Percentiles rank a stretch among this genome's conserved stretches.
Evolutionary conservation across 129 eudicot genomes (phyloP).

Genomic region (Apium graveolens): DNA sequence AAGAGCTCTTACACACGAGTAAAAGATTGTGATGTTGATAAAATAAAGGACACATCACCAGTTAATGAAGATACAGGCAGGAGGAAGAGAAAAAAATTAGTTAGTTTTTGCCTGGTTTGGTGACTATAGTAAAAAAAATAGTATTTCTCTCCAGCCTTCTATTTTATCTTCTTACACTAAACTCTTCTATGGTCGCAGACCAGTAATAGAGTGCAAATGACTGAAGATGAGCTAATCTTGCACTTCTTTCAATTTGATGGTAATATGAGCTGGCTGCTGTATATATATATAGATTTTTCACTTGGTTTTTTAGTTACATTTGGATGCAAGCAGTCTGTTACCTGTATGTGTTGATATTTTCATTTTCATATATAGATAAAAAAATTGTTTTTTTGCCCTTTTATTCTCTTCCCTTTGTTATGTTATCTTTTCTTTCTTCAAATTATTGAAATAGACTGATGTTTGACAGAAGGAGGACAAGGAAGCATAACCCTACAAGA

Average conservation of each 20-base stretch:
- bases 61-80: conserved; percentile 43
- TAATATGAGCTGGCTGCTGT: conserved; percentile 23
- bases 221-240: conserved; percentile 75
- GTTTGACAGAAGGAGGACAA: conserved; percentile 63
- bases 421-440: conserved; percentile 4
- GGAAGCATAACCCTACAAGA: conserved; percentile 62
- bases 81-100: conserved; percentile 59
- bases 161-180: background rate
- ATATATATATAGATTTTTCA: background rate
- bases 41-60: conserved; percentile 22
- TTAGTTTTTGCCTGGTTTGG: conserved; percentile 18
- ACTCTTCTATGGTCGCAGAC: conserved; percentile 33
- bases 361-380: background rate
- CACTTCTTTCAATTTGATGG: conserved; percentile 95
- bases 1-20: conserved; percentile 25
- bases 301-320: background rate
- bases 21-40: conserved; percentile 7
- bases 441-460: conserved; percentile 3
- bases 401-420: background rate
- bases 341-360: background rate
- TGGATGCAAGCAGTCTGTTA: background rate
- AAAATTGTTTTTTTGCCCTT: background rate
- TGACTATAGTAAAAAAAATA: background rate
- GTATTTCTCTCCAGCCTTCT: background rate
- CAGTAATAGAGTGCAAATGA: conserved; percentile 74